These are phyloP conservation scores for Backusella sp. DNA, from an alignment of 192 early-diverging fungal genomes.

Conservation along the genomic window DNA sequence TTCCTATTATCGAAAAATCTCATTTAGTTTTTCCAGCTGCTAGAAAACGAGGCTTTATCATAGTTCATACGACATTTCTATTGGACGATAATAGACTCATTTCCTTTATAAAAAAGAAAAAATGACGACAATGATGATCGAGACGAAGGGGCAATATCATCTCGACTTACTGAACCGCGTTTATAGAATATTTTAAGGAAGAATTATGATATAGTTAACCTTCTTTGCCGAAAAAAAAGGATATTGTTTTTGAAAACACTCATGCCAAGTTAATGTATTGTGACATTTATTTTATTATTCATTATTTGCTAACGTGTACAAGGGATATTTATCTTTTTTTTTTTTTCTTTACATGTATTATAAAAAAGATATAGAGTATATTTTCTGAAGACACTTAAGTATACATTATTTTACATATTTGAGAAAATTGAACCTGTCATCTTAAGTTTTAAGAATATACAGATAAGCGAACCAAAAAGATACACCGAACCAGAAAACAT, in stretches of 20 bases:
- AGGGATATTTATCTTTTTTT: not conserved
- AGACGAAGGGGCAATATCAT: not conserved
- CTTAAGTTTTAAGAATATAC: conserved; percentile 22
- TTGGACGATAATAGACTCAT: not conserved
- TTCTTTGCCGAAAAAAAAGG: not conserved
- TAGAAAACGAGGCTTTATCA: not conserved
- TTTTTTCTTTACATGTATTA: not conserved
- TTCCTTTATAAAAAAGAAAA: too few species aligned
- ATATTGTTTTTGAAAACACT: not conserved
- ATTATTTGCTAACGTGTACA: not conserved
- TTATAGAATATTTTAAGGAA: not conserved
- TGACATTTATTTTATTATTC: not conserved
- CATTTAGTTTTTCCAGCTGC: too few species aligned
- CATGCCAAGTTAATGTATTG: not conserved
- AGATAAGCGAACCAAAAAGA: conserved; percentile 22
- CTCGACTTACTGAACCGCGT: too few species aligned
- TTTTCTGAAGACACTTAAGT: not conserved
- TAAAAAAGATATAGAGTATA: not conserved
- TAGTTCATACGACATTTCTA: not conserved
- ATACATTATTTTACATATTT: conserved; percentile 3
- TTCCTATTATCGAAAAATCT: not conserved
- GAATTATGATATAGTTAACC: not conserved
- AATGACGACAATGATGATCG: too few species aligned
- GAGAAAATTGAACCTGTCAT: conserved; percentile 23
- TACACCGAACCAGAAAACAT: conserved; percentile 31